Base-by-base conservation (phyloP, 108 stramenopile species). In the Stephanodiscus triporus region DNA sequence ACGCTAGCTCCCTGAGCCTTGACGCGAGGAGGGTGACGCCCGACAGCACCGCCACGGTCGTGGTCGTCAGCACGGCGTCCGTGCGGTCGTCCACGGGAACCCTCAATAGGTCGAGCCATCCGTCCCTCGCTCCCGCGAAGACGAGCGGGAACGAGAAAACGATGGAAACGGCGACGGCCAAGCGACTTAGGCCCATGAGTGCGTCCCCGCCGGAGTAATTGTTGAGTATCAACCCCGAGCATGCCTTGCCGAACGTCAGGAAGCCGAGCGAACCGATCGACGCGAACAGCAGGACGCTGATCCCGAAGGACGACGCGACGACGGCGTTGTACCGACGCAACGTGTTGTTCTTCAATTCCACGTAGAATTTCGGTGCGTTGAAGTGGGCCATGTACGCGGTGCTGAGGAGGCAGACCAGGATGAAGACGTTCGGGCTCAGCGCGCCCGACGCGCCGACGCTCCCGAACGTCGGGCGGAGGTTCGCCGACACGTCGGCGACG, bases 371-470 rank as follows among this genome's bases (percentile, higher is more conserved):
- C 38, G 98, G 97, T 19, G 98, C 97, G 85, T 98, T 93, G 72
- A 92, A 96, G 80, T 98, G 98, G 6, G 97, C 96, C 78, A 95
- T 85, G 85, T 85, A 96, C 9, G 92, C 89, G 14, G 95, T 94
- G 50, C 84, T 76, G 23, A 95, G 70, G 88, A 93, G 92, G 56
- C 89, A 91, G 45, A 93, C 69, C 3, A 95, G 73, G 51, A 94
- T 79, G n/a, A 92, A 80, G 14, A 63, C 66, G 55, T 82, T 84
- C 17, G 89, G 89, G 63, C 77, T 86, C 26, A 95, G 38, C 11
- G 83, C 93, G 24, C 78, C 87, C 9, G 77, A 66, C 0, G 84
- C 81, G 3, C 81, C 82, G 67, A 69, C 70, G 49, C 50, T 40
- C 10, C 86, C 86, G 72, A 87, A 87, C 36, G 43, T 9, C 23